Conservation (phyloP, 108 stramenopile genomes). For the Parietichytrium sp. region DNA sequence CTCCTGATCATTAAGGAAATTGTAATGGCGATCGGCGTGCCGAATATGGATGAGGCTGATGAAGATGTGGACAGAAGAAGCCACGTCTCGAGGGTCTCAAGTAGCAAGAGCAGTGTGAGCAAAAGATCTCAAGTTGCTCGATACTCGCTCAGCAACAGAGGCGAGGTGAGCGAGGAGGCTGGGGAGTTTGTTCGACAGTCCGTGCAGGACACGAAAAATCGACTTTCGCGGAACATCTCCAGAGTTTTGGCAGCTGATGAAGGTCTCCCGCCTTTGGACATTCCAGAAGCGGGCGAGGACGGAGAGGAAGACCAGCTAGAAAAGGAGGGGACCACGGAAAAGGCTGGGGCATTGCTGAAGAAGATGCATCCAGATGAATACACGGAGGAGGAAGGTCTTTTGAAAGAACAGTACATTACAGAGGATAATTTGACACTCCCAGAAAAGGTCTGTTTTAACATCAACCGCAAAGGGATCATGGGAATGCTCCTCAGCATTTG, state of each 20-base stretch:
- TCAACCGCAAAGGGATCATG: not conserved
- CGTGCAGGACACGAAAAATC: not conserved
- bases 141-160: too few species aligned
- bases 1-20: not conserved
- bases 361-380: not conserved
- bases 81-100: too few species aligned
- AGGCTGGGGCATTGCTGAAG: too few species aligned
- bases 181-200: too few species aligned
- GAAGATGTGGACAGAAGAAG: too few species aligned
- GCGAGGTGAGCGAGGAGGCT: too few species aligned
- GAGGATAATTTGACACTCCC: not conserved
- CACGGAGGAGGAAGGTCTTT: not conserved
- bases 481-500: not conserved
- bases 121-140: too few species aligned
- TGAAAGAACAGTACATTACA: not conserved
- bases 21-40: not conserved
- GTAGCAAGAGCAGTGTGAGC: too few species aligned
- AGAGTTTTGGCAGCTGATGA: not conserved
- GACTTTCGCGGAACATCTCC: not conserved
- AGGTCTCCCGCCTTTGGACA: not conserved
- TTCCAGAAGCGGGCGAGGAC: too few species aligned
- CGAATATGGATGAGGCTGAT: too few species aligned
- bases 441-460: not conserved
- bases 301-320: too few species aligned
- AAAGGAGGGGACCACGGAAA: too few species aligned